Conservation (phyloP, 2,329 filamentous ascomycete species). For the Cryoendolithus antarcticus region DNA sequence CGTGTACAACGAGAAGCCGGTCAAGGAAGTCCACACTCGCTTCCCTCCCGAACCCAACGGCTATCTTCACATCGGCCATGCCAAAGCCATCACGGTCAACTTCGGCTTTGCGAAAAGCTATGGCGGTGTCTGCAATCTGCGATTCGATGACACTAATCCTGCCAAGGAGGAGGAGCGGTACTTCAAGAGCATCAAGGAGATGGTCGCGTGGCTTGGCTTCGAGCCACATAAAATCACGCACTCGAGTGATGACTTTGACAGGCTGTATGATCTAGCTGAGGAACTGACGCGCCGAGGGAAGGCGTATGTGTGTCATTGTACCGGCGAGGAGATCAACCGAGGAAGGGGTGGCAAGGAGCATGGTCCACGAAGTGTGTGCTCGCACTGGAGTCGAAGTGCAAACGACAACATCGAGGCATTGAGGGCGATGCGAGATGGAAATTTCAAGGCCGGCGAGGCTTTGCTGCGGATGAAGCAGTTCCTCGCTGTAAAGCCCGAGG, state of each 20-base stretch:
- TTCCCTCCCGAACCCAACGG: constrained; percentile 64
- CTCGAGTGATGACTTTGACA: constrained; percentile 81
- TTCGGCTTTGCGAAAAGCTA: constrained; percentile 86
- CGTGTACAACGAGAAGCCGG: constrained; percentile 39
- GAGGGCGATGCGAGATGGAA: constrained; percentile 78
- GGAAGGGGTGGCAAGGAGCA: constrained; percentile 68
- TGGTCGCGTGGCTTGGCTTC: constrained; percentile 78
- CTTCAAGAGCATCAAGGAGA: constrained; percentile 79
- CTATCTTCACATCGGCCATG: constrained; percentile 84
- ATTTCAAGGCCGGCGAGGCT: constrained; percentile 74
- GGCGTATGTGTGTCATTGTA: constrained; percentile 78
- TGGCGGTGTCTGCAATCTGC: constrained; percentile 61
- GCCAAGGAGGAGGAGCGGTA: constrained; percentile 85
- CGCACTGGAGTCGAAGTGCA: constrained; percentile 60
- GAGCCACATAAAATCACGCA: constrained; percentile 69
- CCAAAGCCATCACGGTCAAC: constrained; percentile 91
- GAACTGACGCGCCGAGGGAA: constrained; percentile 60
- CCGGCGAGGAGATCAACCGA: constrained; percentile 69
- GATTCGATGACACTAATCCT: constrained; percentile 93
- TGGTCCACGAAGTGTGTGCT: constrained; percentile 63
- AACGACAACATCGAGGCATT: constrained; percentile 75
- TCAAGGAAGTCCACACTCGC: constrained; percentile 33
- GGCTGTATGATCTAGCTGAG: constrained; percentile 78
- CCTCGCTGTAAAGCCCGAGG: constrained; percentile 32
- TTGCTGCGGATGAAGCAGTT: constrained; percentile 92